A percentile compares a stretch with the other conserved stretches of the same genome.
phyloP scores from a whole-genome alignment of 768 basidiomycete species.

The Macrolepiota fuliginosa region DNA sequence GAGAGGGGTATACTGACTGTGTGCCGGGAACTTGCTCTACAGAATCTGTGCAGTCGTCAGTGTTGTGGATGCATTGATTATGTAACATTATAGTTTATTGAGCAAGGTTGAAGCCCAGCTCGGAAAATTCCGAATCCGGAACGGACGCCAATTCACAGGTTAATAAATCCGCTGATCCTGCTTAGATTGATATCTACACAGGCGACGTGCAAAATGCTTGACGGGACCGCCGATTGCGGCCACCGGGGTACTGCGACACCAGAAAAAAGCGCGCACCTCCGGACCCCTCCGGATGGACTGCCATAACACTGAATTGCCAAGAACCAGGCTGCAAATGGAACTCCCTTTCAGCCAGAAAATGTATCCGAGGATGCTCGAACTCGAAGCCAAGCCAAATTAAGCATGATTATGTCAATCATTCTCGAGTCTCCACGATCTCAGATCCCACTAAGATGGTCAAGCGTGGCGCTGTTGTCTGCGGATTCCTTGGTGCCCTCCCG shows the following conservation, averaged over 20 bases:
- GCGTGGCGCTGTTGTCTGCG: background rate
- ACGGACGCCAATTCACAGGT: background rate
- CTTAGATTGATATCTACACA: too few species aligned
- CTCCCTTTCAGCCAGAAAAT: background rate
- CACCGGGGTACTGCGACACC: too few species aligned
- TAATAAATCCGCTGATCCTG: too few species aligned
- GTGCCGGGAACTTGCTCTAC: slow-evolving; percentile 20
- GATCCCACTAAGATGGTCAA: background rate
- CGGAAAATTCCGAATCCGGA: background rate
- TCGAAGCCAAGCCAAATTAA: background rate
- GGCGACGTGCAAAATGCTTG: too few species aligned
- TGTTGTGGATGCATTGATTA: slow-evolving; percentile 22
- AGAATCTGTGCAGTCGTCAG: slow-evolving; percentile 13
- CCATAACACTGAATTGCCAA: too few species aligned
- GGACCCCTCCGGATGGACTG: too few species aligned
- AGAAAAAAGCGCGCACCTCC: too few species aligned
- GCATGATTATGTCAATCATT: background rate
- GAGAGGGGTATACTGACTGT: slow-evolving; percentile 25
- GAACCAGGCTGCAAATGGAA: background rate
- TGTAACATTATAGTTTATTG: slow-evolving; percentile 34
- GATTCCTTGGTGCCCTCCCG: too few species aligned
- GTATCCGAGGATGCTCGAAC: background rate
- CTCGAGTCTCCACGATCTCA: background rate
- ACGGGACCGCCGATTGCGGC: too few species aligned
- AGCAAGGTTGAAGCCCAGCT: slow-evolving; percentile 26